Percentiles rank a stretch among this genome's conserved stretches.
These are phyloP conservation scores for Amaranthus palmeri DNA, from an alignment of 148 eudicot species.

Conservation along the genomic window DNA sequence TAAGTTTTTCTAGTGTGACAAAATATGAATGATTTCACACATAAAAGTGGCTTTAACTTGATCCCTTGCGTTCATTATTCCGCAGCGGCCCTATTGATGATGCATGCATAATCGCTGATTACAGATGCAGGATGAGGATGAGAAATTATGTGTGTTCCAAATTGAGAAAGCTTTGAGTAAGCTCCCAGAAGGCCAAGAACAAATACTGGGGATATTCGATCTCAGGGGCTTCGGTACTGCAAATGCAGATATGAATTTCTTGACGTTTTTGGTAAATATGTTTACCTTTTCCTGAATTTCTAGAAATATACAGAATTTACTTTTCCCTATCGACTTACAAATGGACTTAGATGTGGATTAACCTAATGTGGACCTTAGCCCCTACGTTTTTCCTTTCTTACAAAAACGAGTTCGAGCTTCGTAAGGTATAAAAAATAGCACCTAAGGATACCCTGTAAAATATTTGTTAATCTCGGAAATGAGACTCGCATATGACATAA, in stretches of 20 bases:
- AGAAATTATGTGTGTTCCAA: slow-evolving; percentile 75
- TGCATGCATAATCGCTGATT: slow-evolving; percentile 21
- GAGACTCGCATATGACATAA: not conserved
- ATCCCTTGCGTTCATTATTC: slow-evolving; percentile 8
- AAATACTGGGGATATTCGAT: slow-evolving; percentile 75
- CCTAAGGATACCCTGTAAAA: too few relatives aligned
- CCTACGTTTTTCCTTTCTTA: too few relatives aligned
- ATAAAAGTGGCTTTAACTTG: not conserved
- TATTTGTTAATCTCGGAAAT: not conserved
- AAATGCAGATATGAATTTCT: slow-evolving; percentile 75
- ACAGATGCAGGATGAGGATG: slow-evolving; percentile 65
- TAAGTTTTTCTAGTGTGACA: too few relatives aligned
- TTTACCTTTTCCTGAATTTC: not conserved
- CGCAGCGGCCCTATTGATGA: slow-evolving; percentile 11
- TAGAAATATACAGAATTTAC: not conserved
- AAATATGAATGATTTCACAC: too few relatives aligned
- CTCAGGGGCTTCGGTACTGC: slow-evolving; percentile 71
- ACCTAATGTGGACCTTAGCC: too few relatives aligned
- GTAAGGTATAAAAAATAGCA: too few relatives aligned
- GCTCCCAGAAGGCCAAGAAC: slow-evolving; percentile 74
- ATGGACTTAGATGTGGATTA: too few relatives aligned
- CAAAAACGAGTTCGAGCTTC: too few relatives aligned
- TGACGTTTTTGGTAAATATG: slow-evolving; percentile 73
- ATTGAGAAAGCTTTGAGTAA: slow-evolving; percentile 85
- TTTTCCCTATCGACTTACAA: not conserved